Base-by-base conservation (phyloP, 768 basidiomycete species). In the Rhodotorula diobovata region DNA sequence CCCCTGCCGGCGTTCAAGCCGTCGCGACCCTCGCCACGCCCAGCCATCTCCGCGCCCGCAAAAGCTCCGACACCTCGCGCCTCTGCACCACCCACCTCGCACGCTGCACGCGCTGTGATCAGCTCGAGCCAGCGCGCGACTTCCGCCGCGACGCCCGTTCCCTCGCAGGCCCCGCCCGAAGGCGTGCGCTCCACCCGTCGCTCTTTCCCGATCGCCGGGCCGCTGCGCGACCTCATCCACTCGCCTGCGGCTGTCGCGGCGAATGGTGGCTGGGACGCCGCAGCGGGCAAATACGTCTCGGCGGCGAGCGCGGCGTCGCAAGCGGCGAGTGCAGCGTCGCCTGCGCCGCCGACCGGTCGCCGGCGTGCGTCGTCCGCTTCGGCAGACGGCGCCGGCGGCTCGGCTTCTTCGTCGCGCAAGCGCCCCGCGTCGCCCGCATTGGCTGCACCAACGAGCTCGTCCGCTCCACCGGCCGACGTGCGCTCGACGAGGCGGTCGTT, bases 401-500 rank as follows among this genome's bases (percentile, higher is more conserved):
- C 41, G 41, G 12, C 37, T 20, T 32, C 48, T 6, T 50, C 39
- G 35, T n/a, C 56, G 23, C 34, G 45, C 41, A 28, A 55, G 25
- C 30, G 48, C 30, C 51, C 56, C 21, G 23, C 30, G 0, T 46
- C 68, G 28, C 41, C 63, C 39, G 30, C 62, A 0, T 4, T 7
- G 46, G 15, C n/a, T 12, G n/a, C 46, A 30, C 1, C 41, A 21
- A n/a, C 48, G 41, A 46, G 25, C 41, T 18, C 50, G 12, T 64
- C 68, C 35, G 23, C 50, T 14, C 50, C 51, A 32, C 43, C 63
- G 15, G 41, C 43, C 30, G 35, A 51, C 41, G 32, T 4, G 11
- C 69, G 69, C 30, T 56, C 69, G 43, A 70, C 69, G 16, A 63
- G 69, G 30, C 63, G 60, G 9, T 61, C 63, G 45, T 57, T 55